Conservation (phyloP, 2,329 filamentous ascomycete genomes). For the Tolypocladium pustulatum region DNA sequence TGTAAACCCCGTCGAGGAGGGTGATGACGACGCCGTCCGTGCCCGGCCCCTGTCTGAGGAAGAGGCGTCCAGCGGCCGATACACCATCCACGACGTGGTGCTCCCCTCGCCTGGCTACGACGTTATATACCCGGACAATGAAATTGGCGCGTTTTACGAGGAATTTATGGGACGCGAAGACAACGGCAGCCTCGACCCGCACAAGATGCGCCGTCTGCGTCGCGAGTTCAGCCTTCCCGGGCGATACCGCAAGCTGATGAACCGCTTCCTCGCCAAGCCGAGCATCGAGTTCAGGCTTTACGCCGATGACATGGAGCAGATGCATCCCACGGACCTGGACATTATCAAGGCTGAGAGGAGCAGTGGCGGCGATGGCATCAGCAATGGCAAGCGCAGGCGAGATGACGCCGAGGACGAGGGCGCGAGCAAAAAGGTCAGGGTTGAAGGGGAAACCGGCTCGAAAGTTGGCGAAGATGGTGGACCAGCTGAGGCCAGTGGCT, state of each 20-base stretch:
- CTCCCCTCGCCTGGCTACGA: slow-evolving; percentile 89
- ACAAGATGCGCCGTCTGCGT: slow-evolving; percentile 76
- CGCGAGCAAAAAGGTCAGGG: slow-evolving; percentile 11
- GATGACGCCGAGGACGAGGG: slow-evolving; percentile 6
- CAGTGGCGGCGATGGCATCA: slow-evolving; percentile 1
- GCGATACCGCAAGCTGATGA: slow-evolving; percentile 76
- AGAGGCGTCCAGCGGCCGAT: slow-evolving; percentile 69
- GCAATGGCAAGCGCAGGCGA: slow-evolving; percentile 7
- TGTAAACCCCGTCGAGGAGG: slow-evolving; percentile 30
- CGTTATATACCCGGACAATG: slow-evolving; percentile 75
- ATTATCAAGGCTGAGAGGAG: slow-evolving; percentile 36
- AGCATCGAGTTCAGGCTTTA: slow-evolving; percentile 64
- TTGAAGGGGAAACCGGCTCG: not conserved
- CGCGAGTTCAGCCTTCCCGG: slow-evolving; percentile 84
- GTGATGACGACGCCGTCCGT: slow-evolving; percentile 34
- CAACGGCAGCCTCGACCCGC: slow-evolving; percentile 71
- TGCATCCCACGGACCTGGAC: slow-evolving; percentile 82
- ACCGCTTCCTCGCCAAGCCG: slow-evolving; percentile 54
- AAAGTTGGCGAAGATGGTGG: not conserved
- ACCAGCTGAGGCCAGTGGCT: slow-evolving; percentile 3
- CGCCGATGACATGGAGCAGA: slow-evolving; percentile 61
- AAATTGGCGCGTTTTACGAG: slow-evolving; percentile 72
- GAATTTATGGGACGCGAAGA: slow-evolving; percentile 73
- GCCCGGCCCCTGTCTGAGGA: slow-evolving; percentile 64
- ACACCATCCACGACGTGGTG: slow-evolving; percentile 78